phyloP scores from a whole-genome alignment of 768 basidiomycete species.

The Russula ochroleuca region DNA sequence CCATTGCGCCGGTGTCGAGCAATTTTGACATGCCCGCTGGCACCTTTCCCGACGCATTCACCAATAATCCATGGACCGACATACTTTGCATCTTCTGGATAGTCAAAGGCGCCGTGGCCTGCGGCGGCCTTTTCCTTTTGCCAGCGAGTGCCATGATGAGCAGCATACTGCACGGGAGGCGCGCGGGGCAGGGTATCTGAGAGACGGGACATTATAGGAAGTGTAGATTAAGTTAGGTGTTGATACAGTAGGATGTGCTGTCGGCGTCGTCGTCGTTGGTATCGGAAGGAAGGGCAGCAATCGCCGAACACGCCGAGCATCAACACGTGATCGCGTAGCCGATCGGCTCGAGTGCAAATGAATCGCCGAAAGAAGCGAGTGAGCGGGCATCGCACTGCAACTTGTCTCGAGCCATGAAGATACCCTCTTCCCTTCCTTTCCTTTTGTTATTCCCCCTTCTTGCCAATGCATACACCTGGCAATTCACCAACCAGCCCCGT shows the following conservation, averaged over 20 bases:
- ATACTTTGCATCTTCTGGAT: slow-evolving; percentile 76
- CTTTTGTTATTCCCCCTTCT: slow-evolving; percentile 30
- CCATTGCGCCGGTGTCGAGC: slow-evolving; percentile 82
- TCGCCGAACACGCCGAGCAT: neutral
- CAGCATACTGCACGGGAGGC: slow-evolving; percentile 65
- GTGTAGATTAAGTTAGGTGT: slow-evolving; percentile 8
- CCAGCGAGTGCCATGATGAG: slow-evolving; percentile 78
- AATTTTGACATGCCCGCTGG: slow-evolving; percentile 91
- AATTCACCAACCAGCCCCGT: slow-evolving; percentile 44
- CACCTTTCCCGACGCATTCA: slow-evolving; percentile 91
- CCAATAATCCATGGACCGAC: slow-evolving; percentile 94
- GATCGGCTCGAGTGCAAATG: neutral
- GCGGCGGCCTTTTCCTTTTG: slow-evolving; percentile 84
- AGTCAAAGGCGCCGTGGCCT: slow-evolving; percentile 67
- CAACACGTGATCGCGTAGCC: slow-evolving; percentile 6
- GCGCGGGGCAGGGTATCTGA: slow-evolving; percentile 60
- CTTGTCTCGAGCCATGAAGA: slow-evolving; percentile 7
- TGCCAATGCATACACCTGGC: slow-evolving; percentile 42
- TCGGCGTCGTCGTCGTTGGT: neutral
- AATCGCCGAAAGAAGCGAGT: neutral
- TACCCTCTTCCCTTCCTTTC: slow-evolving; percentile 11
- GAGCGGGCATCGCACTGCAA: neutral
- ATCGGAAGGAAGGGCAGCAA: neutral
- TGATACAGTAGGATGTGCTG: neutral
- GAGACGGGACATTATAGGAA: slow-evolving; percentile 30